Conservation (phyloP, 2,329 filamentous ascomycete species). For the Epichloe festucae region DNA sequence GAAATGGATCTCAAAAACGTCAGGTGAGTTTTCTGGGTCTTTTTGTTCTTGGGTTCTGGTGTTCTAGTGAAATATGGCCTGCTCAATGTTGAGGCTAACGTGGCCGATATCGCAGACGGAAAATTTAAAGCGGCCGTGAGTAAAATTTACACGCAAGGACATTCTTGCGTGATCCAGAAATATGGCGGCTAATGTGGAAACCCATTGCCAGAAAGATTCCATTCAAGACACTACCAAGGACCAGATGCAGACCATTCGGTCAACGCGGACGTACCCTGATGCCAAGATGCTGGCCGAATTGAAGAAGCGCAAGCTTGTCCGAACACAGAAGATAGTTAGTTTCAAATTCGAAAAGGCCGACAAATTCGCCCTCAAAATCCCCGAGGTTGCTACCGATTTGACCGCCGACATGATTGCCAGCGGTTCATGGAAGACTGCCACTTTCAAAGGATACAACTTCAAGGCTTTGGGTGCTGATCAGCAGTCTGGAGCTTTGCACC, state of each 20-base stretch:
- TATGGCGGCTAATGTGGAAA: background rate
- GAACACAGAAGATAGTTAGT: conserved; percentile 68
- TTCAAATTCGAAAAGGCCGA: conserved; percentile 76
- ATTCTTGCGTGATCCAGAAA: background rate
- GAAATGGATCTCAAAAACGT: conserved; percentile 56
- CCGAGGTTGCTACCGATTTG: conserved; percentile 88
- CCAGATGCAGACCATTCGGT: conserved; percentile 59
- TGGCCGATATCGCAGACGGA: conserved; percentile 4
- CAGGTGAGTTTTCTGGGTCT: conserved; percentile 28
- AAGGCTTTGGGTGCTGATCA: conserved; percentile 54
- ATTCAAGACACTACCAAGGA: conserved; percentile 71
- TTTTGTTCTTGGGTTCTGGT: background rate
- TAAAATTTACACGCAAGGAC: background rate
- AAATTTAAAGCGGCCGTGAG: conserved; percentile 6
- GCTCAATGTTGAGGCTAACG: conserved; percentile 1
- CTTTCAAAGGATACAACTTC: conserved; percentile 75
- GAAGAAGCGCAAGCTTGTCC: conserved; percentile 84
- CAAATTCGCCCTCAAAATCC: conserved; percentile 79
- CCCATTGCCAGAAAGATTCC: conserved; percentile 40
- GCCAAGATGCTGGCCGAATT: conserved; percentile 67
- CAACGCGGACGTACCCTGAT: conserved; percentile 54
- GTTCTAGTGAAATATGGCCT: background rate
- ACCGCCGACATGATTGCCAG: conserved; percentile 83
- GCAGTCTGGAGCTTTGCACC: conserved; percentile 47
- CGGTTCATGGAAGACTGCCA: conserved; percentile 83